Conservation (phyloP, 768 basidiomycete species). For the Lactarius trivialis region DNA sequence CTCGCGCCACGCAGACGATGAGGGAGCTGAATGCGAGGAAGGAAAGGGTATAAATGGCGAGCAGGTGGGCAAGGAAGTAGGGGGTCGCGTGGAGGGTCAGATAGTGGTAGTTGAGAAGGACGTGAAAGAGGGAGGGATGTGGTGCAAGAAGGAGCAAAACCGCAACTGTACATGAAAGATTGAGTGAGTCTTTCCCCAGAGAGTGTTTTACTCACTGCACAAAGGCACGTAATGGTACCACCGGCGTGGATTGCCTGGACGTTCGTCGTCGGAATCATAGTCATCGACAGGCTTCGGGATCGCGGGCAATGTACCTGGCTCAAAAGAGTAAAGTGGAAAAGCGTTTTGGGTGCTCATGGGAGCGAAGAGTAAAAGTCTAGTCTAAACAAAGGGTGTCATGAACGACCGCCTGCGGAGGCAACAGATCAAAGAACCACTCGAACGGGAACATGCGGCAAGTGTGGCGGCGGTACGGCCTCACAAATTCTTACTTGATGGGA, state of each 20-base stretch:
- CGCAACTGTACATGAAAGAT: slow-evolving; percentile 31
- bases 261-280: slow-evolving; percentile 13
- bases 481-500: not conserved
- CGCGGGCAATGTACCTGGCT: slow-evolving; percentile 5
- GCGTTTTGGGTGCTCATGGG: not conserved
- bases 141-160: slow-evolving; percentile 58
- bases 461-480: not conserved
- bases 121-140: slow-evolving; percentile 64
- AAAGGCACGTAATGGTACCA: slow-evolving; percentile 23
- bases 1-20: slow-evolving; percentile 62
- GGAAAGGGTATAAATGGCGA: slow-evolving; percentile 55
- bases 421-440: not conserved
- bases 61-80: slow-evolving; percentile 47
- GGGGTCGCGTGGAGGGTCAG: slow-evolving; percentile 42
- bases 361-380: not conserved
- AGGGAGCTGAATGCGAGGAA: slow-evolving; percentile 69
- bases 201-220: slow-evolving; percentile 8
- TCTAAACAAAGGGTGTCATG: not conserved
- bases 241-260: slow-evolving; percentile 7
- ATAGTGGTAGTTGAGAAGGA: slow-evolving; percentile 64
- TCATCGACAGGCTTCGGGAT: not conserved
- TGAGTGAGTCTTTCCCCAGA: not conserved
- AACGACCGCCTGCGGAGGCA: not conserved
- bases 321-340: slow-evolving; percentile 12
- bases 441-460: too few species aligned